Percentiles rank a stretch among this genome's conserved stretches.
Conservation (phyloP, 768 basidiomycete genomes). For the Tulasnella calospora region DNA sequence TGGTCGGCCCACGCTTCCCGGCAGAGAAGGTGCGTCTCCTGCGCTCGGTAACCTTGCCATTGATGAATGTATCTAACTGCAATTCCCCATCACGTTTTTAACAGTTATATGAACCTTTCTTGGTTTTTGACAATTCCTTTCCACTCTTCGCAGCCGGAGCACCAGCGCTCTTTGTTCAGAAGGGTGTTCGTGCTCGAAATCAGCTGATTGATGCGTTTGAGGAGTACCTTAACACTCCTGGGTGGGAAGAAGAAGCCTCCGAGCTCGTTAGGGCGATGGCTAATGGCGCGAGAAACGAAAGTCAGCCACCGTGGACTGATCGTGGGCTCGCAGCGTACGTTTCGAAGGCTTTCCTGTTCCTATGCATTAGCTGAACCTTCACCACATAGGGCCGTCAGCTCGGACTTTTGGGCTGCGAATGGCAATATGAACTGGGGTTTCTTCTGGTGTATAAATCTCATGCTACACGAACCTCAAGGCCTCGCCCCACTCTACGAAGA, state of each 20-base stretch:
- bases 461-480: not conserved
- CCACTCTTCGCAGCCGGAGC: constrained; percentile 22
- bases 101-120: constrained; percentile 18
- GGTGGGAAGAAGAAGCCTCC: not conserved
- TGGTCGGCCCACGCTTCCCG: constrained; percentile 26
- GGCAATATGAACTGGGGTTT: constrained; percentile 27
- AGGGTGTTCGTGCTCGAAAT: not conserved
- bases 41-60: not conserved
- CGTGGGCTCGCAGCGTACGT: constrained; percentile 8
- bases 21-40: not conserved
- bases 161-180: constrained; percentile 22
- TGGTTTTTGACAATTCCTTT: constrained; percentile 26
- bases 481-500: not conserved
- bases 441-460: constrained; percentile 1
- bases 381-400: not conserved
- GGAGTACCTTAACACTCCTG: not conserved
- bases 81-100: too few species aligned
- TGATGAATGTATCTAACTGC: not conserved
- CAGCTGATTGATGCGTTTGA: constrained; percentile 1
- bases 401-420: constrained; percentile 23
- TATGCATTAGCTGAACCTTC: not conserved
- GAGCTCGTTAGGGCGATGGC: not conserved
- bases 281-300: not conserved
- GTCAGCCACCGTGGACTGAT: not conserved
- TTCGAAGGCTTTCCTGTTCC: not conserved